Evolutionary conservation across 1,139 yeast species (phyloP), one percentile per base, ranked within the genome.

Genomic region (Zygoascus hellenicus): DNA sequence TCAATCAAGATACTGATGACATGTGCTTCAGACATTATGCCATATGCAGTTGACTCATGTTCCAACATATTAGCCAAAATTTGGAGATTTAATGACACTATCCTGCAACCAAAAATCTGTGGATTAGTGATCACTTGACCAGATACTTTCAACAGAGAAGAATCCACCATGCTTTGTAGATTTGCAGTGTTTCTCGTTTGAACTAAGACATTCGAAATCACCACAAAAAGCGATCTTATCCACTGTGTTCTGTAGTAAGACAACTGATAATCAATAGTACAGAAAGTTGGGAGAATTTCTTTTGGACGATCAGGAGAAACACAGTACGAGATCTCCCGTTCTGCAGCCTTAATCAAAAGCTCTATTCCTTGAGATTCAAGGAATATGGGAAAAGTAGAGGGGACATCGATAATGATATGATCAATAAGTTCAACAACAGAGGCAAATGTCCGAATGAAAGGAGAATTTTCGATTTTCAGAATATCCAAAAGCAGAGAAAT

Each of bases 41-140:
- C 76, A 59, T 77, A 89, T 3, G 96, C 88, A 0, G 97, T 88
- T 2, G 97, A 96, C 58, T 90, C 97, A 55, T 85, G 86, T 61
- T 90, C 94, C 42, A 90, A 80, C 54, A 89, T 86, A 31, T 78
- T 77, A 42, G 83, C 77, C 19, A 89, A 75, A 16, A 83, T 77
- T 54, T 80, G 85, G 34, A 90, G 66, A 0, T 88, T 76, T 15
- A 78, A 71, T 0, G 88, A 73, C 15, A 86, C 65, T n/a, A 87
- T 67, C 17, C 78, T 74, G 30, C 81, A 79, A 0, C 96, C 96
- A 68, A 89, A 87, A 0, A 77, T 63, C 1, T 64, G 57, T 1
- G 84, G 79, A 57, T 85, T 70, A n/a, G 64, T 58, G 13, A 90
- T 59, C 2, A 90, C 76, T 48, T 69, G 72, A 52, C 79, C 82